These are phyloP conservation scores for Colletotrichum simmondsii DNA, from an alignment of 2,329 filamentous ascomycete species.

Conservation along the genomic window DNA sequence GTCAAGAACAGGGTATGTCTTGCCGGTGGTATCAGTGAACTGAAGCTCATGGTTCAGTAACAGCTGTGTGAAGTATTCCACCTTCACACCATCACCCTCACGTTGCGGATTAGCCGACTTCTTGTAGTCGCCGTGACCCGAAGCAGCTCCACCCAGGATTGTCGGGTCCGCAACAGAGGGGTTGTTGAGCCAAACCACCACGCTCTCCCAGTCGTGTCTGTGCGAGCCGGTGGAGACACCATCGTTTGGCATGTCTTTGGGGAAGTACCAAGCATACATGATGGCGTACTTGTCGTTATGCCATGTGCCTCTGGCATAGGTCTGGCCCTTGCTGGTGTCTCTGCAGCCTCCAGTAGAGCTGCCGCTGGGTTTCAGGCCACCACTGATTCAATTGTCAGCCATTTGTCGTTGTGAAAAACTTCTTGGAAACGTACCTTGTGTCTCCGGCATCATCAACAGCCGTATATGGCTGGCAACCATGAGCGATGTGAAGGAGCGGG, in stretches of 20 bases:
- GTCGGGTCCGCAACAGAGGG: slow-evolving; percentile 38
- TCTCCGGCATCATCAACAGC: slow-evolving; percentile 14
- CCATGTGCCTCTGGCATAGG: slow-evolving; percentile 47
- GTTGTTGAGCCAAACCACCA: slow-evolving; percentile 45
- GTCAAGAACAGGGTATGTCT: slow-evolving; percentile 51
- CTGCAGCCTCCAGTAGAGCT: slow-evolving; percentile 44
- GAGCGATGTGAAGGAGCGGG: slow-evolving; percentile 24
- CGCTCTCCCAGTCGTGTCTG: slow-evolving; percentile 53
- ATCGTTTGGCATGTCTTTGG: slow-evolving; percentile 53
- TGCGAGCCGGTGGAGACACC: slow-evolving; percentile 45
- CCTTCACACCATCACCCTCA: slow-evolving; percentile 39
- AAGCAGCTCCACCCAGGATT: slow-evolving; percentile 50
- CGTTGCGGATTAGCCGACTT: slow-evolving; percentile 34
- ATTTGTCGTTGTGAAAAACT: fast-evolving
- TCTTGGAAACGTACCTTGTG: neutral
- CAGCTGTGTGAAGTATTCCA: slow-evolving; percentile 46
- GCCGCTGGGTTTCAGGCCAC: slow-evolving; percentile 47
- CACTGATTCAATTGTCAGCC: slow-evolving; percentile 38
- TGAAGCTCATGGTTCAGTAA: slow-evolving; percentile 49
- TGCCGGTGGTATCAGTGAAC: slow-evolving; percentile 48
- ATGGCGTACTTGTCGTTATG: slow-evolving; percentile 46
- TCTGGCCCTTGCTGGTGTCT: slow-evolving; percentile 46
- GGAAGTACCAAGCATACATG: slow-evolving; percentile 58
- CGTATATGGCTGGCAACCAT: slow-evolving; percentile 21
- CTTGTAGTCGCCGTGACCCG: slow-evolving; percentile 49